Evolutionary conservation across 371 early-diverging fungal genomes (phyloP), one percentile per base, ranked within the genome.

Genomic region (Syncephalastrum sp.): DNA sequence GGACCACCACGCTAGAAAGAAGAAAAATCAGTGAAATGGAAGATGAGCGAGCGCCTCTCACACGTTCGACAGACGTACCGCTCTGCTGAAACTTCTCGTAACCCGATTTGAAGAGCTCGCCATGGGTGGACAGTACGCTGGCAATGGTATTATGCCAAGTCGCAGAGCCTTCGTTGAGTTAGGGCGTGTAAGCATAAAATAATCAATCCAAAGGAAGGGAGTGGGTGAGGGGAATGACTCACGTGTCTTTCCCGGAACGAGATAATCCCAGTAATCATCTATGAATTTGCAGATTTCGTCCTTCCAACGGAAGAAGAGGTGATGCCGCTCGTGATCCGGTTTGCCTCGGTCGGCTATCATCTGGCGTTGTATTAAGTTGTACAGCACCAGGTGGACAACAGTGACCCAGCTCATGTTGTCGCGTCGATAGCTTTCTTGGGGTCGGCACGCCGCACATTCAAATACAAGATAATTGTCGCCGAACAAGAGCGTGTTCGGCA

Each of bases 101-200:
- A 17, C 93, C 93, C 3, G 92, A 91, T n/a, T 75, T 63, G 51
- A 93, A 93, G 25, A 90, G 75, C 19, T 76, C 72, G 17, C 81
- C 79, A 25, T 92, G 91, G 4, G 91, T 91, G 5, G 93, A 92
- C 13, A 93, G 61, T 4, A 86, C 86, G 46, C 90, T 90, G 0
- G 93, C 91, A 19, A 91, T 80, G 1, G 91, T 91, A 58, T 89
- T 90, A 33, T 83, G 80, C 90, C 90, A 89, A 1, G 89, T 90
- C 1, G 78, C 67, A 0, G 86, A 82, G 56, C 81, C 81, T 82
- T 52, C 8, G 49, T 29, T 53, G 41, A 19, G 16, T 42, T 17
- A 47, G 23, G 23, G 21, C 21, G 24, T 7, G 12, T 17, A 27
- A 17, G 29, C 27, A 47, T 51, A 21, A 47, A 7, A 55, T 29